Evolutionary conservation across 2,329 filamentous ascomycete species (phyloP).

Genomic region (Alternaria arborescens): DNA sequence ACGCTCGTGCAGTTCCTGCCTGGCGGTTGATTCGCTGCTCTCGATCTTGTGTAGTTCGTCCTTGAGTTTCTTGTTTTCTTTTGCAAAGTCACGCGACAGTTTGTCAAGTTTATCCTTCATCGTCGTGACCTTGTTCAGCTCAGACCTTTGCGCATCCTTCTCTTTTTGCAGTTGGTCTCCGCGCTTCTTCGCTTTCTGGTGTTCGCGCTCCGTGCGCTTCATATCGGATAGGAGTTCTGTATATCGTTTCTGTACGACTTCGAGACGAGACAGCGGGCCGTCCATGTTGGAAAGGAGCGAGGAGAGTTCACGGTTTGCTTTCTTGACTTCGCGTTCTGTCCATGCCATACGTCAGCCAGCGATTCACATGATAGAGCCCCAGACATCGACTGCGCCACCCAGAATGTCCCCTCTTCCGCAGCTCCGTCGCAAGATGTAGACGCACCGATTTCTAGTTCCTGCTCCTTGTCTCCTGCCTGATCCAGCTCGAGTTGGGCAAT

Average conservation of each 20-base stretch:
- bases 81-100: constrained; percentile 89
- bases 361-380: constrained; percentile 16
- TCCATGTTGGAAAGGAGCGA: constrained; percentile 87
- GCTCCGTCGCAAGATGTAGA: constrained; percentile 24
- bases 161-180: constrained; percentile 96
- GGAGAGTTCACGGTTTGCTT: constrained; percentile 88
- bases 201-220: constrained; percentile 93
- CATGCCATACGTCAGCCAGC: constrained; percentile 39
- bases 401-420: constrained; percentile 8
- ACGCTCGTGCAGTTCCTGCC: constrained; percentile 83
- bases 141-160: constrained; percentile 86
- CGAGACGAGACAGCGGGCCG: constrained; percentile 89
- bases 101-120: constrained; percentile 98
- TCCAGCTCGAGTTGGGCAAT: constrained; percentile 96
- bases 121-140: constrained; percentile 87
- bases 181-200: constrained; percentile 94
- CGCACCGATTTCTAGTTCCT: constrained; percentile 91
- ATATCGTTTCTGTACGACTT: constrained; percentile 88
- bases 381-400: constrained; percentile 18
- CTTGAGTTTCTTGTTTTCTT: constrained; percentile 98
- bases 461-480: constrained; percentile 90
- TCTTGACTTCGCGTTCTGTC: constrained; percentile 90
- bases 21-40: constrained; percentile 83
- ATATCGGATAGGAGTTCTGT: constrained; percentile 91
- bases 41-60: constrained; percentile 89